Percentiles rank a stretch among this genome's conserved stretches.
phyloP scores from a whole-genome alignment of 495 filamentous ascomycete genomes.

The Rhizodiscina lignyota region DNA sequence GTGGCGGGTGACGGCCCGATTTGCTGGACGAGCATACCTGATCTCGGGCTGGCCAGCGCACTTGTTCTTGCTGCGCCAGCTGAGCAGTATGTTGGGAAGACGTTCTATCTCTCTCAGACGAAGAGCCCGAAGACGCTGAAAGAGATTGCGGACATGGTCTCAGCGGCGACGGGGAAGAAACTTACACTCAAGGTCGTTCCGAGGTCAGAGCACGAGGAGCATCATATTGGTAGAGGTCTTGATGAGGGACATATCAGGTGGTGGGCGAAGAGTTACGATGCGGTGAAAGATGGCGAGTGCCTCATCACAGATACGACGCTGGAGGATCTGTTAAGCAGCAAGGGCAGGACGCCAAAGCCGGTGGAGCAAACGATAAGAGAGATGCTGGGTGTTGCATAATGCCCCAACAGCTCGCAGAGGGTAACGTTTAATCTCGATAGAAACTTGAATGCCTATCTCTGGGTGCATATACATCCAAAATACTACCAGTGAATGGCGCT shows the following conservation, averaged over 20 bases:
- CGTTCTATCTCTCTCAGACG: slow-evolving; percentile 23
- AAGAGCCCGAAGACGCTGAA: slow-evolving; percentile 17
- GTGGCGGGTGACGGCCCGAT: slow-evolving; percentile 26
- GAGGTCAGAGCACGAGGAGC: slow-evolving; percentile 22
- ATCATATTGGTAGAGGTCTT: slow-evolving; percentile 23
- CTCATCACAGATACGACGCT: slow-evolving; percentile 24
- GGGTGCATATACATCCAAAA: too few relatives aligned
- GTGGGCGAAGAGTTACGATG: slow-evolving; percentile 30
- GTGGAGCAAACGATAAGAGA: slow-evolving; percentile 17
- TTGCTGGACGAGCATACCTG: slow-evolving; percentile 27
- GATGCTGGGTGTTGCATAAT: too few relatives aligned
- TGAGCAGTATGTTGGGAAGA: slow-evolving; percentile 20
- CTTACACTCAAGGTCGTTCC: slow-evolving; percentile 23
- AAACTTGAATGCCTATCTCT: too few relatives aligned
- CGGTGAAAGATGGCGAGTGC: slow-evolving; percentile 26
- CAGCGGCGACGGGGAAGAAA: too few relatives aligned
- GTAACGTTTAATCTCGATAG: too few relatives aligned
- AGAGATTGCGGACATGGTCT: slow-evolving; percentile 16
- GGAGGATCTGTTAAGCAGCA: slow-evolving; percentile 19
- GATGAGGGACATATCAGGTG: slow-evolving; percentile 21
- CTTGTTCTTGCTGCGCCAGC: slow-evolving; percentile 15
- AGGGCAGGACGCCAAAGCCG: slow-evolving; percentile 19
- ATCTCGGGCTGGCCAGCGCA: slow-evolving; percentile 26
- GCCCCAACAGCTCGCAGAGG: too few relatives aligned
- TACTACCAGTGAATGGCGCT: too few relatives aligned